Evolutionary conservation across 192 early-diverging fungal genomes (phyloP), one percentile per base, ranked within the genome.

Genomic region (Coemansia sp.): DNA sequence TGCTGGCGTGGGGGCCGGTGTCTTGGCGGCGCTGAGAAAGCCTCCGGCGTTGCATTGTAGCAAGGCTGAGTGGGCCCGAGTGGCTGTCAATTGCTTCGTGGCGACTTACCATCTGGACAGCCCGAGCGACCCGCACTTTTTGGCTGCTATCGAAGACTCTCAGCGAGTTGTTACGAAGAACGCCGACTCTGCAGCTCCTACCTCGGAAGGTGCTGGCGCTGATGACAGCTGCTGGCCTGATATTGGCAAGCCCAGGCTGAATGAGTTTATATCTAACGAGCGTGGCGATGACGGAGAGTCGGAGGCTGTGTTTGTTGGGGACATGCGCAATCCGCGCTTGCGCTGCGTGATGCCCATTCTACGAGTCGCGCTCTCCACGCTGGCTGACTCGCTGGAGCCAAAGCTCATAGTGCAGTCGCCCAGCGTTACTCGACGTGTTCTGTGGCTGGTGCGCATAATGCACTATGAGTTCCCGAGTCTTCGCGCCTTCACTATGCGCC

Each of bases 391-490:
- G 48, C 63, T 77, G 20, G 52, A 61, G 23, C 61, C 66, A 11
- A 66, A 62, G 6, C 36, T 77, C 33, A 23, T 61, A 34, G 56
- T 77, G 21, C 75, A 77, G 59, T 61, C 70, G 39, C 75, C 75
- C 5, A 12, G 33, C 11, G 52, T 69, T 10, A 67, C 70, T n/a
- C 70, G 59, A 2, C 62, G 68, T 11, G 57, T 57, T 1, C 37
- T 79, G 21, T 69, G 71, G 63, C 34, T 79, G 25, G 34, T 47
- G 26, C 76, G 76, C 64, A 79, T 79, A 21, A 13, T 79, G 41
- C 69, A 59, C 60, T 45, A 57, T 18, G 76, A 73, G 55, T 47
- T 79, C 16, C 76, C 76, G 7, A 47, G 20, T 1, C 25, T 69
- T 16, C 67, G 71, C 11, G 76, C 59, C 28, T 33, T 66, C 2